phyloP scores from a whole-genome alignment of 805 yeast species.

The Grigorovia yakushimaensis region DNA sequence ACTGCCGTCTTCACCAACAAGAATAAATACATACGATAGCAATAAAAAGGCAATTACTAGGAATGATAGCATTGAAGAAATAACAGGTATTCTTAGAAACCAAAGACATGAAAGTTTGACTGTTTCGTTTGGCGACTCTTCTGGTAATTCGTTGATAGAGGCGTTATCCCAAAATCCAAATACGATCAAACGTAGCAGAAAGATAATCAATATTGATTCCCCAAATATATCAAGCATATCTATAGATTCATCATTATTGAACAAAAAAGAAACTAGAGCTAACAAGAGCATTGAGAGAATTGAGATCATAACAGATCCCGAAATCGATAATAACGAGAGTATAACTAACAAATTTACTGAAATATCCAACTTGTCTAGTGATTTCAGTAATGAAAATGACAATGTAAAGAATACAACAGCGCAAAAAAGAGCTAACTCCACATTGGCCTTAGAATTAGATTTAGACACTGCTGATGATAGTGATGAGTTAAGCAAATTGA shows the following conservation, averaged over 20 bases:
- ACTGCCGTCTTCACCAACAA: slow-evolving; percentile 23
- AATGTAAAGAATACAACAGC: background rate
- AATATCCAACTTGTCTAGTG: background rate
- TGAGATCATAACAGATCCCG: background rate
- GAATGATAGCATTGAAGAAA: background rate
- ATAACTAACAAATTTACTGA: background rate
- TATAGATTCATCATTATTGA: background rate
- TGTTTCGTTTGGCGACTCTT: background rate
- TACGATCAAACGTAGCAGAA: background rate
- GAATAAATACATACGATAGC: background rate
- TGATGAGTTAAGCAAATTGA: background rate
- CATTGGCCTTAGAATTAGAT: background rate
- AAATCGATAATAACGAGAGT: background rate
- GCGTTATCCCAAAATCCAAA: background rate
- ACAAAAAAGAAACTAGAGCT: background rate
- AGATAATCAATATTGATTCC: background rate
- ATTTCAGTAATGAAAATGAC: background rate
- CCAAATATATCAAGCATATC: background rate
- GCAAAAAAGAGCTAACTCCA: background rate
- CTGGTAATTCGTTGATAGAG: background rate
- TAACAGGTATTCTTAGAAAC: too few species aligned
- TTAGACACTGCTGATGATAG: background rate
- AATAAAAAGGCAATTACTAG: background rate
- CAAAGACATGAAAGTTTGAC: background rate
- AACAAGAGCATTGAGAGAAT: background rate